These are phyloP conservation scores for Xylaria polymorpha DNA, from an alignment of 2,329 filamentous ascomycete species.

Conservation along the genomic window DNA sequence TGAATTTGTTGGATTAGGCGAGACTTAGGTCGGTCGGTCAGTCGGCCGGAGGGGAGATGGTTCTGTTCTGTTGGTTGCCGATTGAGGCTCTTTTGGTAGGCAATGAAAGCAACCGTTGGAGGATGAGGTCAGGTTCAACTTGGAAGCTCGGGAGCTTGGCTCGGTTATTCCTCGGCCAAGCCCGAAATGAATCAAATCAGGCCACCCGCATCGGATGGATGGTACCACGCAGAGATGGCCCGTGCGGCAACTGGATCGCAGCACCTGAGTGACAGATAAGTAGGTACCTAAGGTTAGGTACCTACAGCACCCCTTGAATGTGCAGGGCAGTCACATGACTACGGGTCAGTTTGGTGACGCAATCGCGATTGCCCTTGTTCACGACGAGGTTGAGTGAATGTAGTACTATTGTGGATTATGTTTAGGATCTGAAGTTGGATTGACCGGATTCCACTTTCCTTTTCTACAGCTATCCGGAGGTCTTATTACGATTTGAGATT, in stretches of 20 bases:
- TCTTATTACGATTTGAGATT: not conserved
- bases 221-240: constrained; percentile 20
- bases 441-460: not conserved
- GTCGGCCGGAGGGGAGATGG: constrained; percentile 42
- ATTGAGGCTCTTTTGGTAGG: constrained; percentile 40
- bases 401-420: not conserved
- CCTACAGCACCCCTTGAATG: not conserved
- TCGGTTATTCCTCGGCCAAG: constrained; percentile 47
- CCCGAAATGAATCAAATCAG: constrained; percentile 29
- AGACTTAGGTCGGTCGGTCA: constrained; percentile 19
- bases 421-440: not conserved
- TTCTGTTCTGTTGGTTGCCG: constrained; percentile 53
- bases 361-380: constrained; percentile 38
- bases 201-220: constrained; percentile 24
- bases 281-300: not conserved
- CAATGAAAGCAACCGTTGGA: constrained; percentile 35
- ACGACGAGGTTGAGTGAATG: not conserved
- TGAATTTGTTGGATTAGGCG: constrained; percentile 39
- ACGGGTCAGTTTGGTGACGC: constrained; percentile 49
- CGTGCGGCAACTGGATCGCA: constrained; percentile 18
- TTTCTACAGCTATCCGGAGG: not conserved
- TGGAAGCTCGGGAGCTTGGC: constrained; percentile 37
- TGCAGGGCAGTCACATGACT: constrained; percentile 42
- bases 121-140: constrained; percentile 46
- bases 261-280: not conserved